Conservation (phyloP, 2,329 filamentous ascomycete genomes). For the Nemania sp. region DNA sequence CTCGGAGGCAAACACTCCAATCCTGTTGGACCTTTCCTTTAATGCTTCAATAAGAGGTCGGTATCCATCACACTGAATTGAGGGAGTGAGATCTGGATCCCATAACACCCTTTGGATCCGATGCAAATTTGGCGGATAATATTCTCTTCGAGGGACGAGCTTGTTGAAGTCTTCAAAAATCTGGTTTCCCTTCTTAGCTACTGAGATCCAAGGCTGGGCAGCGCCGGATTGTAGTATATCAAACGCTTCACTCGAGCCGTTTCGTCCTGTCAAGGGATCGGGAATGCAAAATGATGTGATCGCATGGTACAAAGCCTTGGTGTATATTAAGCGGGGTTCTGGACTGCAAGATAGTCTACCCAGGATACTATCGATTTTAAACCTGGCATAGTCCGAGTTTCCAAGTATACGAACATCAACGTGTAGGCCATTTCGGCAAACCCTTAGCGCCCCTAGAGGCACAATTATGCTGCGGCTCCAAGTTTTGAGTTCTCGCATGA, state of each 20-base stretch:
- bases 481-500: conserved; percentile 61
- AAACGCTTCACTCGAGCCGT: conserved; percentile 66
- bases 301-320: conserved; percentile 34
- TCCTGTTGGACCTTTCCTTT: conserved; percentile 47
- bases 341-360: conserved; percentile 32
- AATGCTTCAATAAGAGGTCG: conserved; percentile 49
- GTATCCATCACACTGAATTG: conserved; percentile 57
- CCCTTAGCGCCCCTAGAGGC: conserved; percentile 58
- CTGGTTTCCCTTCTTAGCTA: conserved; percentile 16
- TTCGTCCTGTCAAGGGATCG: conserved; percentile 27
- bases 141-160: conserved; percentile 51
- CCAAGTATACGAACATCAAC: conserved; percentile 25
- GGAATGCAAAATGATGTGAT: conserved; percentile 35
- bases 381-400: conserved; percentile 18
- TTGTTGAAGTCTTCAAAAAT: conserved; percentile 42
- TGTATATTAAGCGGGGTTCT: conserved; percentile 30
- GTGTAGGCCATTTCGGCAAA: conserved; percentile 46
- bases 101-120: conserved; percentile 54
- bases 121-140: conserved; percentile 53
- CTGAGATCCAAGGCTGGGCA: conserved; percentile 62
- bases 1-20: conserved; percentile 29
- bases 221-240: conserved; percentile 61
- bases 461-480: conserved; percentile 65
- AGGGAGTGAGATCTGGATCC: conserved; percentile 51
- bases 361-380: conserved; percentile 27